These are phyloP conservation scores for Dendrobium huoshanense DNA, from an alignment of 106 monocot genomes.

Conservation along the genomic window DNA sequence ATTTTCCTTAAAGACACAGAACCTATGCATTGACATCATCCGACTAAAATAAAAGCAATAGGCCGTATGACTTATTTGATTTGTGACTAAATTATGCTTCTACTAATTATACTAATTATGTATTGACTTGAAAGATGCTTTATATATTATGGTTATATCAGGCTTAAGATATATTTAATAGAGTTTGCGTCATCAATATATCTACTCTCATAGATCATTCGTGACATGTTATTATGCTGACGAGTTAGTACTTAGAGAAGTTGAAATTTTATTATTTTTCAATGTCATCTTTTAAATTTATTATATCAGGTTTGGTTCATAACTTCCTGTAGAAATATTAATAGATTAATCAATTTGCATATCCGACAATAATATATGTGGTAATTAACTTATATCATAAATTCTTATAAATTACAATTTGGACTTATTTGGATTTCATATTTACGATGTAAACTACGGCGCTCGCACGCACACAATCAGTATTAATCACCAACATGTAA, in stretches of 20 bases:
- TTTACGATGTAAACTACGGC: too few species aligned
- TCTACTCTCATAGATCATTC: neutral
- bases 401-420: too few species aligned
- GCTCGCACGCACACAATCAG: too few species aligned
- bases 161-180: neutral
- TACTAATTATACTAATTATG: neutral
- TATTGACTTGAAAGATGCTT: neutral
- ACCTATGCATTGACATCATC: neutral
- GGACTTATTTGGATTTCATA: too few species aligned
- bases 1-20: neutral
- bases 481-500: too few species aligned
- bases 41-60: neutral
- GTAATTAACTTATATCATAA: too few species aligned
- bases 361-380: too few species aligned
- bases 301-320: too few species aligned
- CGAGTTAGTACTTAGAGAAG: neutral
- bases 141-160: neutral
- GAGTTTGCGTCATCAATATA: neutral
- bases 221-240: neutral
- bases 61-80: neutral
- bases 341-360: too few species aligned
- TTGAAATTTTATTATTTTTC: too few species aligned
- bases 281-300: too few species aligned
- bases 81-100: neutral
- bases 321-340: too few species aligned